These are phyloP conservation scores for Gentiana macrophylla DNA, from an alignment of 257 asterid species.

Conservation along the genomic window DNA sequence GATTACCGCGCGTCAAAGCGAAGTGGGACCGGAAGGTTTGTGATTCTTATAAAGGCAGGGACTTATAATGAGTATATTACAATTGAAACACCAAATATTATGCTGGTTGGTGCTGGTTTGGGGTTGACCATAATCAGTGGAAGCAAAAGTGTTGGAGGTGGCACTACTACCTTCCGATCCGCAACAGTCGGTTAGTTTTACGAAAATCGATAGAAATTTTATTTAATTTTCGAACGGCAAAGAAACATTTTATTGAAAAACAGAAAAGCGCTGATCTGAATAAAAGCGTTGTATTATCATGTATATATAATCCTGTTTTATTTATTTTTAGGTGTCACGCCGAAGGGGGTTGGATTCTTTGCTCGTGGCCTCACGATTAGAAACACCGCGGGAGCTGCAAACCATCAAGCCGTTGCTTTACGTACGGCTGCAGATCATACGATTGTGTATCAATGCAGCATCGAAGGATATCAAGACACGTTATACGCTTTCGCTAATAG, in stretches of 20 bases:
- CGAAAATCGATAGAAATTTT: too few species aligned
- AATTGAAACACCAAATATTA: constrained; percentile 37
- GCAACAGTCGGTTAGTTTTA: constrained; percentile 52
- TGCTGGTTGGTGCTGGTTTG: constrained; percentile 79
- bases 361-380: constrained; percentile 60
- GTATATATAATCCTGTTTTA: too few species aligned
- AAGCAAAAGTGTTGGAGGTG: constrained; percentile 40
- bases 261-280: too few species aligned
- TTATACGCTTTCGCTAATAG: constrained; percentile 53
- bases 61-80: constrained; percentile 43
- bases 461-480: constrained; percentile 88
- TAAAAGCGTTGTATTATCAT: too few species aligned
- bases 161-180: constrained; percentile 40
- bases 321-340: too few species aligned
- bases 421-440: constrained; percentile 76
- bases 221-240: too few species aligned
- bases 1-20: constrained; percentile 28
- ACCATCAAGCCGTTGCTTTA: constrained; percentile 85
- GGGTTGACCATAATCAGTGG: constrained; percentile 54
- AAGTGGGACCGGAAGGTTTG: constrained; percentile 26
- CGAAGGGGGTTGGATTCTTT: constrained; percentile 42
- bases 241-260: too few species aligned
- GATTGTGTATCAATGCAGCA: constrained; percentile 66
- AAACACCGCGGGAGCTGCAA: constrained; percentile 67
- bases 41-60: constrained; percentile 49